Percentiles rank a stretch among this genome's conserved stretches.
Conservation (phyloP, 208 protist genomes). For the Acanthamoeba royreba region DNA sequence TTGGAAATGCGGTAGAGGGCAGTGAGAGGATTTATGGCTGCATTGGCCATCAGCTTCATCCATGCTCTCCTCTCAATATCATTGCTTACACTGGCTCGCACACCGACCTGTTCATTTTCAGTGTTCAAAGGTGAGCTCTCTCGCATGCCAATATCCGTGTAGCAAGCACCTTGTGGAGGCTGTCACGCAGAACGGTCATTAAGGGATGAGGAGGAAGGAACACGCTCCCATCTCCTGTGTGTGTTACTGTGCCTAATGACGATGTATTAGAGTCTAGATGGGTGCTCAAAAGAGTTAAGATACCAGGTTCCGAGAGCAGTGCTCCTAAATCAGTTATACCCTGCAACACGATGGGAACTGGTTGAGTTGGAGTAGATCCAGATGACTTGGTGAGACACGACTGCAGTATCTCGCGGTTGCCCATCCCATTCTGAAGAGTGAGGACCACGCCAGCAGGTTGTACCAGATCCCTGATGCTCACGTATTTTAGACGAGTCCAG, state of each 20-base stretch:
- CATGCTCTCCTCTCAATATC: background rate
- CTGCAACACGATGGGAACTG: background rate
- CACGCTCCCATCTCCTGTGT: background rate
- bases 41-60: background rate
- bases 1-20: background rate
- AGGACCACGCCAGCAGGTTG: background rate
- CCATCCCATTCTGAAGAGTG: background rate
- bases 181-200: background rate
- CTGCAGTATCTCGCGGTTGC: background rate
- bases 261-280: background rate
- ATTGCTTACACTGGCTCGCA: background rate
- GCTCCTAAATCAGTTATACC: background rate
- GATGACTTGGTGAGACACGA: background rate
- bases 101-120: background rate
- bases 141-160: no score
- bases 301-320: background rate
- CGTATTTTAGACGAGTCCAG: background rate
- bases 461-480: background rate
- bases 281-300: background rate
- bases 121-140: background rate
- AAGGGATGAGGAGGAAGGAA: background rate
- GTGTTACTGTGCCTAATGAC: background rate
- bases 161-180: background rate
- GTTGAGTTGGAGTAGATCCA: background rate
- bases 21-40: background rate